phyloP scores from a whole-genome alignment of 148 eudicot species.

The Vaccinium darrowii region DNA sequence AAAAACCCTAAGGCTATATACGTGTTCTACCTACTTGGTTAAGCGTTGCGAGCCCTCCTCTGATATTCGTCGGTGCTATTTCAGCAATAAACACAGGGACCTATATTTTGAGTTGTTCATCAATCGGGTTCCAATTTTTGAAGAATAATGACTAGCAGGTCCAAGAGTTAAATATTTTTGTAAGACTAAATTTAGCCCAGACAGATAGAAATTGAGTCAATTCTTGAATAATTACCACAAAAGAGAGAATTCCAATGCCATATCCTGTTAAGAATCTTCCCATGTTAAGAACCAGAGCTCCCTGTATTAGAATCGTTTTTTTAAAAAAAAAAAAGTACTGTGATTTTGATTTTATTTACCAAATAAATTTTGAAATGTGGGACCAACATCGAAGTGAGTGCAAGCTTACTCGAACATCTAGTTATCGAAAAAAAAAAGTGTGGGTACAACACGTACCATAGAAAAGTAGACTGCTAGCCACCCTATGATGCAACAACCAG shows the following conservation, averaged over 20 bases:
- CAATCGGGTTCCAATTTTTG: not conserved
- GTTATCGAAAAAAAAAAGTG: no score
- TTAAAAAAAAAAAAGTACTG: not conserved
- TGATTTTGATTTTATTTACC: not conserved
- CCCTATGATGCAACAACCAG: constrained; percentile 58
- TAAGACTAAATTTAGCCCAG: no score
- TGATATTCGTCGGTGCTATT: constrained; percentile 73
- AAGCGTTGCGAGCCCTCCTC: constrained; percentile 83
- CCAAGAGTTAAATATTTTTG: no score
- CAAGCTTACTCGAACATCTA: no score
- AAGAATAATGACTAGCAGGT: no score
- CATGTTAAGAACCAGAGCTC: constrained; percentile 53
- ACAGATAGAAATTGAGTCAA: no score
- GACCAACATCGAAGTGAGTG: no score
- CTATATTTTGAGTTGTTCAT: constrained; percentile 22
- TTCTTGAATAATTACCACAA: constrained; percentile 48
- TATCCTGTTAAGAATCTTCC: constrained; percentile 79
- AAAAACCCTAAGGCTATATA: no score
- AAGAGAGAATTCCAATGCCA: constrained; percentile 76
- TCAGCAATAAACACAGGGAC: constrained; percentile 79
- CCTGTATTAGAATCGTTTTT: constrained; percentile 33
- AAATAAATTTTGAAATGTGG: no score
- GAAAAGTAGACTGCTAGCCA: constrained; percentile 77
- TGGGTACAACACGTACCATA: constrained; percentile 31
- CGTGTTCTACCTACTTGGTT: constrained; percentile 51